A percentile compares a stretch with the other conserved stretches of the same genome.
Conservation (phyloP, 805 yeast species). For the Candida corydali region DNA sequence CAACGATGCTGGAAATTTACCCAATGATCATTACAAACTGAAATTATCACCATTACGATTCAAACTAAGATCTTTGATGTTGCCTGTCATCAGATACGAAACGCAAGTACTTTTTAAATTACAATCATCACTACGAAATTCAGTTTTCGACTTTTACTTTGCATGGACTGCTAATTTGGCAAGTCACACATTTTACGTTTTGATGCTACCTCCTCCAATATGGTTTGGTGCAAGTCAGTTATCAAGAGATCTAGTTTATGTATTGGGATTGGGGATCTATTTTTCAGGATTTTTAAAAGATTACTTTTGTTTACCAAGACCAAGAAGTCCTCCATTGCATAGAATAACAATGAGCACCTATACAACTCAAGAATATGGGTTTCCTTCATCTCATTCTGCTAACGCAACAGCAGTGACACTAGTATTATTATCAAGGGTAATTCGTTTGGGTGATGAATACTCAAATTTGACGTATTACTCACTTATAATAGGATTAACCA, state of each 20-base stretch:
- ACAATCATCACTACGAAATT: conserved; percentile 50
- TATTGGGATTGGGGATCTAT: conserved; percentile 68
- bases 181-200: conserved; percentile 88
- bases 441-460: conserved; percentile 8
- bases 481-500: conserved; percentile 16
- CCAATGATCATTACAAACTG: conserved; percentile 59
- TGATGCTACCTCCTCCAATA: conserved; percentile 78
- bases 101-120: conserved; percentile 53
- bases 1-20: conserved; percentile 71
- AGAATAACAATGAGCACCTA: conserved; percentile 88
- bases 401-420: conserved; percentile 83
- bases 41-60: conserved; percentile 55
- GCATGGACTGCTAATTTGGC: conserved; percentile 88
- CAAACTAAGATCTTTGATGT: conserved; percentile 46
- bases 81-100: conserved; percentile 61
- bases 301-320: conserved; percentile 85
- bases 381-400: conserved; percentile 92
- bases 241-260: conserved; percentile 56
- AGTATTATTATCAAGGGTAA: conserved; percentile 23
- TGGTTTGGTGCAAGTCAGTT: conserved; percentile 68
- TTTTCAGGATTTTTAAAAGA: conserved; percentile 77
- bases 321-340: conserved; percentile 85
- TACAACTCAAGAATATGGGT: conserved; percentile 91
- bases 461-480: conserved; percentile 12
- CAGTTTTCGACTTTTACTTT: conserved; percentile 66